Conservation (phyloP, 164 flowering plant species). For the Piper betle region DNA sequence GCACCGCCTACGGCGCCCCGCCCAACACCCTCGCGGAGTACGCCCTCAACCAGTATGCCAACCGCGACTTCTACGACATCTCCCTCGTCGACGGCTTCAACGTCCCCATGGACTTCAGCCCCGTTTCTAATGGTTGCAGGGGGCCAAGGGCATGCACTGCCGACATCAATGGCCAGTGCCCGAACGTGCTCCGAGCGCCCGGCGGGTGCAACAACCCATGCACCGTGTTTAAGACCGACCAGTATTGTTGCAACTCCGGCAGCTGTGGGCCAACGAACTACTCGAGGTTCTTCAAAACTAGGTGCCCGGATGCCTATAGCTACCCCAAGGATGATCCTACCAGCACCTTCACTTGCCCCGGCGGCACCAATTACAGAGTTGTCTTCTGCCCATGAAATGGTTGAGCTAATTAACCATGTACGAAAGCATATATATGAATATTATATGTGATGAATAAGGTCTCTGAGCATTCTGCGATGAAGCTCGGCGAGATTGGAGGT, state of each 20-base stretch:
- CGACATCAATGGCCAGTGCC: neutral
- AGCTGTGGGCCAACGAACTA: neutral
- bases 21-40: neutral
- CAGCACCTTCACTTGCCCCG: neutral
- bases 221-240: neutral
- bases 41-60: neutral
- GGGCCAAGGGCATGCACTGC: neutral
- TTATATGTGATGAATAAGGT: too few relatives aligned
- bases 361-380: neutral
- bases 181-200: neutral
- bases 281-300: neutral
- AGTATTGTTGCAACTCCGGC: neutral
- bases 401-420: neutral
- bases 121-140: neutral
- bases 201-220: slow-evolving; percentile 1
- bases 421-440: too few relatives aligned
- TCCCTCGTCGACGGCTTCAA: neutral
- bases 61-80: neutral
- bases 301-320: neutral
- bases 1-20: neutral
- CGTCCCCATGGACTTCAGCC: neutral
- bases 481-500: too few relatives aligned
- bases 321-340: neutral
- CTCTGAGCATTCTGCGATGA: too few relatives aligned
- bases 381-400: neutral